Conservation (phyloP, 768 basidiomycete species). For the Tricholoma furcatifolium region DNA sequence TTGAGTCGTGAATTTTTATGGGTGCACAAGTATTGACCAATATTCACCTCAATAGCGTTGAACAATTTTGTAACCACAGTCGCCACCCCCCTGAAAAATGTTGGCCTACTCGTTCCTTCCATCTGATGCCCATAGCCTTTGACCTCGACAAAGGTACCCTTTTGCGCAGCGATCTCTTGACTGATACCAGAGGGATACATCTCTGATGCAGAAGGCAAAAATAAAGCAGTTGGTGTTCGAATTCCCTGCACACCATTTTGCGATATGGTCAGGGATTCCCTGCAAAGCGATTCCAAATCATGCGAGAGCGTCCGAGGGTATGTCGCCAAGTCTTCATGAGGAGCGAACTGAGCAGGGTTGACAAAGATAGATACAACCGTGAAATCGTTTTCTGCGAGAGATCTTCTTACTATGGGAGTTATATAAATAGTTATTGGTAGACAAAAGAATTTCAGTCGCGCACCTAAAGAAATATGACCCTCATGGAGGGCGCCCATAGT, state of each 20-base stretch:
- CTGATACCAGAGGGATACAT: slow-evolving; percentile 94
- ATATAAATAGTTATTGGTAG: neutral
- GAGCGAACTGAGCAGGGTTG: slow-evolving; percentile 97
- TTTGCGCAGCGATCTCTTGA: slow-evolving; percentile 71
- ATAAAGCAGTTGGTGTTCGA: slow-evolving; percentile 65
- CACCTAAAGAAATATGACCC: slow-evolving; percentile 90
- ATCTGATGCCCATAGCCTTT: slow-evolving; percentile 90
- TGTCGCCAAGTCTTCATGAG: slow-evolving; percentile 86
- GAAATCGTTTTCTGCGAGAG: slow-evolving; percentile 73
- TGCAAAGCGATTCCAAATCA: slow-evolving; percentile 66
- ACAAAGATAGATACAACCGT: slow-evolving; percentile 97
- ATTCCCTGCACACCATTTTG: slow-evolving; percentile 14
- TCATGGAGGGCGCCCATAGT: slow-evolving; percentile 98
- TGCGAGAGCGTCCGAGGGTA: slow-evolving; percentile 85
- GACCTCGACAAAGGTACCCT: slow-evolving; percentile 90
- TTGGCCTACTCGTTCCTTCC: slow-evolving; percentile 86
- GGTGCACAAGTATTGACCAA: neutral
- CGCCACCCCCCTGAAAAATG: slow-evolving; percentile 94
- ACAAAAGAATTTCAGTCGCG: slow-evolving; percentile 19
- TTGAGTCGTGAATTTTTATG: neutral
- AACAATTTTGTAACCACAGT: slow-evolving; percentile 96
- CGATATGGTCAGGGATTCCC: slow-evolving; percentile 29
- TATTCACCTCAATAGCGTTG: slow-evolving; percentile 79
- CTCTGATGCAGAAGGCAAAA: slow-evolving; percentile 73
- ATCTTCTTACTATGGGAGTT: slow-evolving; percentile 60